Conservation (phyloP, 2,329 filamentous ascomycete species). For the Pestalotiopsis sp. region DNA sequence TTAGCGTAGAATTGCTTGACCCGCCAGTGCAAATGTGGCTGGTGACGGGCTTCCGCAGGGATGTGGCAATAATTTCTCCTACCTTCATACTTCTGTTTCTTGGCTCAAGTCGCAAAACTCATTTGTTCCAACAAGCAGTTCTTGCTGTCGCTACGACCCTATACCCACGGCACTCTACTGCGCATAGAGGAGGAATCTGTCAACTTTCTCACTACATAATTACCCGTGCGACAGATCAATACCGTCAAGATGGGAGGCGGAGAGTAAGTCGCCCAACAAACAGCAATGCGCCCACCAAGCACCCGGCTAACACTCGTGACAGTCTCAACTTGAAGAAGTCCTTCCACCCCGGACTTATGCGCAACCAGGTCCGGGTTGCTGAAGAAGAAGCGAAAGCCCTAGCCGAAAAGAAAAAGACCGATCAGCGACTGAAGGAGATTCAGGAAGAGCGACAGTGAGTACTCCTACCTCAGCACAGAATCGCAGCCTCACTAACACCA, state of each 20-base stretch:
- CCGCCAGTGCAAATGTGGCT: background rate
- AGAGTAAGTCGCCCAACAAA: slow-evolving; percentile 46
- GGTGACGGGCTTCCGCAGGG: background rate
- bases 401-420: slow-evolving; percentile 91
- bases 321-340: slow-evolving; percentile 88
- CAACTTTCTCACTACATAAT: background rate
- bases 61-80: background rate
- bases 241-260: slow-evolving; percentile 74
- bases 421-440: slow-evolving; percentile 88
- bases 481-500: background rate
- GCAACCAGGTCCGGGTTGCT: slow-evolving; percentile 90
- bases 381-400: slow-evolving; percentile 90
- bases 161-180: no score
- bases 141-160: background rate
- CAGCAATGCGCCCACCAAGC: background rate
- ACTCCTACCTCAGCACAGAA: slow-evolving; percentile 44
- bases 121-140: background rate
- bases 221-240: background rate
- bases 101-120: background rate
- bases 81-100: background rate
- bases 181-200: no score
- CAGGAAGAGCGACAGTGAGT: slow-evolving; percentile 78
- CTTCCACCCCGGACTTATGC: slow-evolving; percentile 90
- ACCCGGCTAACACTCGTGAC: background rate
- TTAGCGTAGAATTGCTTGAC: background rate